Conservation (phyloP, 2,329 filamentous ascomycete species). For the Aspergillus quadricinctus region DNA sequence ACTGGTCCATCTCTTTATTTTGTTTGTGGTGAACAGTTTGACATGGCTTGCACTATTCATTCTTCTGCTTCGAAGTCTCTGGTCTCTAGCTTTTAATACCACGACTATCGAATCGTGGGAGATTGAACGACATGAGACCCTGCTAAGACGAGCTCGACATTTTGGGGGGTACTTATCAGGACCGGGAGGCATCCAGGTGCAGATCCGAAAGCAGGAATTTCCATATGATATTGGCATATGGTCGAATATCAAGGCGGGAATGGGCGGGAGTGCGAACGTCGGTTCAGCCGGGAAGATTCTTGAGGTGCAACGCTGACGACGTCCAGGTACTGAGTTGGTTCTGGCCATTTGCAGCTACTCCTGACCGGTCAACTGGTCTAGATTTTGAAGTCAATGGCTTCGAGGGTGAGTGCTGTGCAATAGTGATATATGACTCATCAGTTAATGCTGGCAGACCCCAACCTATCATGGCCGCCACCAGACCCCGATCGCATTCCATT, state of each 20-base stretch:
- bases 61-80: conserved; percentile 52
- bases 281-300: conserved; percentile 5
- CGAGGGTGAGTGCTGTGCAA: conserved; percentile 40
- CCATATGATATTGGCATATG: conserved; percentile 63
- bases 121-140: conserved; percentile 46
- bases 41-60: conserved; percentile 54
- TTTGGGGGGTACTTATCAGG: conserved; percentile 57
- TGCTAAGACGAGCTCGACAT: conserved; percentile 42
- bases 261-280: conserved; percentile 52
- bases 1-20: conserved; percentile 52
- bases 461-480: conserved; percentile 44
- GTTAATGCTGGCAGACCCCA: conserved; percentile 25
- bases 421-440: background rate
- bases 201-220: conserved; percentile 58
- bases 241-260: conserved; percentile 55
- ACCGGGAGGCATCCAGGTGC: conserved; percentile 52
- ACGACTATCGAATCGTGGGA: conserved; percentile 65
- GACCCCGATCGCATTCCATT: conserved; percentile 48
- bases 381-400: conserved; percentile 58
- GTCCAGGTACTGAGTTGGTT: conserved; percentile 52
- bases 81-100: conserved; percentile 53
- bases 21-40: conserved; percentile 52
- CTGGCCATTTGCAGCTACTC: conserved; percentile 55
- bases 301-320: background rate
- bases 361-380: conserved; percentile 43